Evolutionary conservation across 2,329 filamentous ascomycete genomes (phyloP).

Genomic region (Hymenoscyphus salicellus): DNA sequence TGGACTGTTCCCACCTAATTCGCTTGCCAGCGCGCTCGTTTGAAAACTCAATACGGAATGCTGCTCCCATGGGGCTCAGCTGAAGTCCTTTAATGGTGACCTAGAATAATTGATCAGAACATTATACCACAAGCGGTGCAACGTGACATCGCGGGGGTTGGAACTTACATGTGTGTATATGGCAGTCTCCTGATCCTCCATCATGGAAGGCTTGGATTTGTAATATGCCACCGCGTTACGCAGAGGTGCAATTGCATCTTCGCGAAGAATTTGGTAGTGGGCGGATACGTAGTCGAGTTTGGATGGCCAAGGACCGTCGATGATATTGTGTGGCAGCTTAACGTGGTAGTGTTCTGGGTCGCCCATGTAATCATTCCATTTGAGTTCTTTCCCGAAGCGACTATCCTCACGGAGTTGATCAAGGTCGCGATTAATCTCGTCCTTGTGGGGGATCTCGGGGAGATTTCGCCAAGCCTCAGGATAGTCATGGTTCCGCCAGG

Average conservation of each 20-base stretch:
- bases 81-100: constrained; percentile 65
- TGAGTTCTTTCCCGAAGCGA: constrained; percentile 11
- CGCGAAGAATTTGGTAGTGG: constrained; percentile 73
- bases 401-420: not conserved
- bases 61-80: constrained; percentile 60
- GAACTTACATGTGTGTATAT: constrained; percentile 67
- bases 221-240: constrained; percentile 62
- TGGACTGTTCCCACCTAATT: constrained; percentile 61
- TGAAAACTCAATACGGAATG: constrained; percentile 69
- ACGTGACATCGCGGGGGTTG: not conserved
- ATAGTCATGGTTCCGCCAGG: constrained; percentile 5
- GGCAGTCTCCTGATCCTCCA: constrained; percentile 56
- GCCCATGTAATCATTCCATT: constrained; percentile 28
- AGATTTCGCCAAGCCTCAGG: constrained; percentile 36
- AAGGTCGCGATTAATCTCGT: constrained; percentile 46
- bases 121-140: not conserved
- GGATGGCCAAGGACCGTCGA: constrained; percentile 55
- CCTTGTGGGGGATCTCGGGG: constrained; percentile 52
- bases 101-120: constrained; percentile 39
- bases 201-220: constrained; percentile 49
- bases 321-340: constrained; percentile 49
- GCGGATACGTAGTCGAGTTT: constrained; percentile 66
- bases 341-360: constrained; percentile 18
- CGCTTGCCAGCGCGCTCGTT: constrained; percentile 60
- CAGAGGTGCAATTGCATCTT: constrained; percentile 69